phyloP scores from a whole-genome alignment of 1,139 yeast species.

The Taiozyma sp. region DNA sequence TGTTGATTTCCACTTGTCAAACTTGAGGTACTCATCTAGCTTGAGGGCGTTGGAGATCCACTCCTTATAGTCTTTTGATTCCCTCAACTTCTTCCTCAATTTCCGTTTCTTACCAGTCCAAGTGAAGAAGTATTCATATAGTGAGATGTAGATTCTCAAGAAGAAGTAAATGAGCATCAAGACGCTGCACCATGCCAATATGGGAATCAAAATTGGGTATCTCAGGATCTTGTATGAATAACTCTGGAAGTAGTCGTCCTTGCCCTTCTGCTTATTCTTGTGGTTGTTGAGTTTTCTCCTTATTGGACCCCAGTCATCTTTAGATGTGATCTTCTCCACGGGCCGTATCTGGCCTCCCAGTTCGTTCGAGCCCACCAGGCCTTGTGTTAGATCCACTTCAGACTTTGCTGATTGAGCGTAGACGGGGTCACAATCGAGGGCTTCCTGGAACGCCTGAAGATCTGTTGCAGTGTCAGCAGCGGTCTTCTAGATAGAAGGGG shows the following conservation, averaged over 20 bases:
- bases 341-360: slow-evolving; percentile 6
- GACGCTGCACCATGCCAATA: slow-evolving; percentile 49
- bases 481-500: too few relatives aligned
- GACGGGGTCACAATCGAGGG: slow-evolving; percentile 22
- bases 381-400: slow-evolving; percentile 7
- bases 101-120: slow-evolving; percentile 57
- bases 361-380: slow-evolving; percentile 14
- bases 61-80: slow-evolving; percentile 49
- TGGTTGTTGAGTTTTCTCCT: slow-evolving; percentile 26
- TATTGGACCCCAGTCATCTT: slow-evolving; percentile 69
- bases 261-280: slow-evolving; percentile 8
- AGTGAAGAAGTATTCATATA: slow-evolving; percentile 53
- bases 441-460: slow-evolving; percentile 28
- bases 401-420: slow-evolving; percentile 2
- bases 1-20: slow-evolving; percentile 60
- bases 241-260: slow-evolving; percentile 23
- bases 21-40: slow-evolving; percentile 53
- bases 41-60: slow-evolving; percentile 58
- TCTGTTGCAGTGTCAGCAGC: slow-evolving; percentile 2
- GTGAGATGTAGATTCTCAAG: slow-evolving; percentile 58
- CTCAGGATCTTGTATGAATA: slow-evolving; percentile 51
- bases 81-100: slow-evolving; percentile 45
- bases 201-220: slow-evolving; percentile 58
- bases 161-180: slow-evolving; percentile 46
- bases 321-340: slow-evolving; percentile 46